These are phyloP conservation scores for Penicillium malachiteum DNA, from an alignment of 495 filamentous ascomycete genomes.

Conservation along the genomic window DNA sequence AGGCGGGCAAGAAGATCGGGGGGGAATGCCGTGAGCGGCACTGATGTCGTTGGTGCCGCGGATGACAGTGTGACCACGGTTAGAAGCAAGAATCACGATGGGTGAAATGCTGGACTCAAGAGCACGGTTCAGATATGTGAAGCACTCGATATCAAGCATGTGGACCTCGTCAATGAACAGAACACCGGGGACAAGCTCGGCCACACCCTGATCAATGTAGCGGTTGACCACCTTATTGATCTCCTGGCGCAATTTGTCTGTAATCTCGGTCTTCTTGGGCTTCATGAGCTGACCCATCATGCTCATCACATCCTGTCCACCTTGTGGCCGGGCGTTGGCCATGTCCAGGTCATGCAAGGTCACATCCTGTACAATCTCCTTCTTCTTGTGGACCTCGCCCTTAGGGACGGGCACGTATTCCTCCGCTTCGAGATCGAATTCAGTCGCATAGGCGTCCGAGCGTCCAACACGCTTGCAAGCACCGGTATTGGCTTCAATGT, in stretches of 20 bases:
- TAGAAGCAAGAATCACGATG: constrained; percentile 95
- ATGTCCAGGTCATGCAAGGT: constrained; percentile 95
- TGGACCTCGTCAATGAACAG: constrained; percentile 99
- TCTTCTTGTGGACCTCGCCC: constrained; percentile 99
- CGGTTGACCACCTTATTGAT: constrained; percentile 99
- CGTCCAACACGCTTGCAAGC: constrained; percentile 94
- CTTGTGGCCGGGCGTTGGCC: constrained; percentile 90
- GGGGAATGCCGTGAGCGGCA: constrained; percentile 88
- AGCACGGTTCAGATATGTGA: constrained; percentile 96
- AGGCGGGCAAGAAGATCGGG: constrained; percentile 88
- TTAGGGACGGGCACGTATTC: constrained; percentile 98
- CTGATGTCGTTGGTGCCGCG: constrained; percentile 79
- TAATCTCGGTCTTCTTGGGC: constrained; percentile 98
- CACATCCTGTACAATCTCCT: constrained; percentile 99
- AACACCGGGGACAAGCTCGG: constrained; percentile 93
- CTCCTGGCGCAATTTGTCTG: constrained; percentile 89
- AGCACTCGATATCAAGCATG: constrained; percentile 99
- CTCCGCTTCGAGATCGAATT: constrained; percentile 97
- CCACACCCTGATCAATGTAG: constrained; percentile 98
- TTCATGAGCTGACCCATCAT: constrained; percentile 99
- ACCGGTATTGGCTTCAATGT: constrained; percentile 97
- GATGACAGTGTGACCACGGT: constrained; percentile 87
- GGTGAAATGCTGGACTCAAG: constrained; percentile 90
- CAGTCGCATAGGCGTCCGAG: constrained; percentile 93
- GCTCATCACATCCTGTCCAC: constrained; percentile 98